A percentile compares a stretch with the other conserved stretches of the same genome.
These are phyloP conservation scores for Leishmania tarentolae DNA, from an alignment of 208 protist species.

Conservation along the genomic window DNA sequence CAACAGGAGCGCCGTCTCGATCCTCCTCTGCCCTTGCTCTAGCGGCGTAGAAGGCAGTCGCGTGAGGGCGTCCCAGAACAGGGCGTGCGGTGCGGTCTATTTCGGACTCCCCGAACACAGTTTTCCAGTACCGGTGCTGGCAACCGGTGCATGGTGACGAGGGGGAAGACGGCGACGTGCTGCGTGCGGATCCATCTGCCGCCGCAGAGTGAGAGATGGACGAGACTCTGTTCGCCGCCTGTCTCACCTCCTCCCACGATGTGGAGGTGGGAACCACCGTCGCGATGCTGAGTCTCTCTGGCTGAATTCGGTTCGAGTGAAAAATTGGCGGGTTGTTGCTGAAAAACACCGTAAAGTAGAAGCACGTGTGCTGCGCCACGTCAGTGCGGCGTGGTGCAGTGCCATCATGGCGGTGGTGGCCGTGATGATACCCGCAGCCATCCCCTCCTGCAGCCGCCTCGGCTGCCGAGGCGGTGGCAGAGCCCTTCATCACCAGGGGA, in stretches of 20 bases:
- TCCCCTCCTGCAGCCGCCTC: background rate
- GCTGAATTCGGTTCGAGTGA: constrained; percentile 69
- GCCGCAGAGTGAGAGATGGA: background rate
- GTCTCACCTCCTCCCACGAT: background rate
- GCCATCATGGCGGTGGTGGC: background rate
- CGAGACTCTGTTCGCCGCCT: background rate
- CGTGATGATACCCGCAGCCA: background rate
- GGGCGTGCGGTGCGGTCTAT: background rate
- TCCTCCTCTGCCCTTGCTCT: background rate
- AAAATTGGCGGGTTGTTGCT: constrained; percentile 76
- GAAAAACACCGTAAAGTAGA: constrained; percentile 82
- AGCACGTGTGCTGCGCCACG: constrained; percentile 28
- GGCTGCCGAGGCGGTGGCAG: background rate
- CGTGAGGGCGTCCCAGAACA: background rate
- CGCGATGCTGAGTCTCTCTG: constrained; percentile 16
- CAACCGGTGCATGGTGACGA: constrained; percentile 10
- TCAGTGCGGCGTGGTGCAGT: background rate
- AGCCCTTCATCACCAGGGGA: background rate
- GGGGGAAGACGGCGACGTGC: background rate
- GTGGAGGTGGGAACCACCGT: background rate
- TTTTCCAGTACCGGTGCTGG: constrained; percentile 19
- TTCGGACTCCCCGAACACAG: constrained; percentile 12
- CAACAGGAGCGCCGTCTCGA: background rate
- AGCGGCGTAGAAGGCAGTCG: background rate
- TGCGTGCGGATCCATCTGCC: background rate